phyloP scores from a whole-genome alignment of 2,329 filamentous ascomycete species.

The Falciphora oryzae region DNA sequence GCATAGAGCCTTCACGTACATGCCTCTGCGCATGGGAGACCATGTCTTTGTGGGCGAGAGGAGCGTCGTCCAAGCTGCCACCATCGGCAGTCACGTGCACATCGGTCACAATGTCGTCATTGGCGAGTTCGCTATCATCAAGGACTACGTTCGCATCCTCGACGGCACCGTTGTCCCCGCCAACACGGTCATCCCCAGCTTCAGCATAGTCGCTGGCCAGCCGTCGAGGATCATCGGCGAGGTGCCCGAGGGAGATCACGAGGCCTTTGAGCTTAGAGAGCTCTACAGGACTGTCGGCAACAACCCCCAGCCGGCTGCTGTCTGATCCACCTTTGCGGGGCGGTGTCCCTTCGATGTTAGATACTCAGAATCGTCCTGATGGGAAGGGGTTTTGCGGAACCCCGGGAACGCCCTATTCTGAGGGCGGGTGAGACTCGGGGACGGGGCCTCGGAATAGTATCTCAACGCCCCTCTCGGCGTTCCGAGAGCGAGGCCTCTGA shows the following conservation, averaged over 20 bases:
- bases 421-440: too few species aligned
- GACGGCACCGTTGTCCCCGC: conserved; percentile 78
- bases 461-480: neutral
- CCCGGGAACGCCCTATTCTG: too few species aligned
- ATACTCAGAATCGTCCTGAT: too few species aligned
- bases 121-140: conserved; percentile 83
- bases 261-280: conserved; percentile 59
- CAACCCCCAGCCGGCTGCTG: conserved; percentile 35
- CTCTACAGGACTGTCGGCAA: conserved; percentile 61
- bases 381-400: too few species aligned
- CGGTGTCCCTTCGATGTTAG: too few species aligned
- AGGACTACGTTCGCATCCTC: conserved; percentile 85
- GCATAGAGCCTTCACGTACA: conserved; percentile 63
- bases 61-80: conserved; percentile 75
- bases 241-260: conserved; percentile 64
- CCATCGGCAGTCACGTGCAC: conserved; percentile 78
- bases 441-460: neutral
- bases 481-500: neutral
- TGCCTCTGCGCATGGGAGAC: conserved; percentile 87
- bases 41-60: conserved; percentile 82
- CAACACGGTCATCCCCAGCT: conserved; percentile 88
- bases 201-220: conserved; percentile 80
- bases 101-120: conserved; percentile 74
- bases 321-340: conserved; percentile 20
- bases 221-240: conserved; percentile 79